Evolutionary conservation across 495 filamentous ascomycete genomes (phyloP).

Genomic region (Lentithecium fluviatile): DNA sequence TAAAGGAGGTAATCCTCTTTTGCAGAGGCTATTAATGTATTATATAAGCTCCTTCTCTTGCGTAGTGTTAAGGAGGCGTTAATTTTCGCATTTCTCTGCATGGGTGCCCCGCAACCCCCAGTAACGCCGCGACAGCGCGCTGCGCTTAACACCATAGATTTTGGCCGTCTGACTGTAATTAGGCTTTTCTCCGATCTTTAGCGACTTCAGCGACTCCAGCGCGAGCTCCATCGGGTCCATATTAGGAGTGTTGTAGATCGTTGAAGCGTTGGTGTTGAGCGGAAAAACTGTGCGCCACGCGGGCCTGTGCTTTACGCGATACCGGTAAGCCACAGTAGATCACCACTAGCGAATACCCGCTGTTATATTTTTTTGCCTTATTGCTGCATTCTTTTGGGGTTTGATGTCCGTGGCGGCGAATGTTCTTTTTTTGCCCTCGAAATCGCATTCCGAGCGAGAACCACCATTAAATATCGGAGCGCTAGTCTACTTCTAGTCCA

Average conservation of each 20-base stretch:
- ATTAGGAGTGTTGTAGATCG: background rate
- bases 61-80: background rate
- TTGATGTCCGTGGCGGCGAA: too few relatives aligned
- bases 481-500: too few relatives aligned
- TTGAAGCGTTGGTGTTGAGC: background rate
- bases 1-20: background rate
- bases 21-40: background rate
- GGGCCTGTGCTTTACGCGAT: too few relatives aligned
- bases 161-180: background rate
- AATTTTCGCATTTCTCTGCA: background rate
- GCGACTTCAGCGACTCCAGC: background rate
- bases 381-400: too few relatives aligned
- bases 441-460: too few relatives aligned
- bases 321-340: too few relatives aligned
- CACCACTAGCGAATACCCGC: too few relatives aligned
- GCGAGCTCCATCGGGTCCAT: background rate
- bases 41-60: background rate
- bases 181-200: background rate
- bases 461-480: too few relatives aligned
- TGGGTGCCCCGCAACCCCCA: background rate
- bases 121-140: background rate
- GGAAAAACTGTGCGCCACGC: background rate
- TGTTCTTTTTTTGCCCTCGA: too few relatives aligned
- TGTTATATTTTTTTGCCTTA: too few relatives aligned
- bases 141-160: background rate